phyloP scores from a whole-genome alignment of 495 filamentous ascomycete species.

The Tuber melanosporum region DNA sequence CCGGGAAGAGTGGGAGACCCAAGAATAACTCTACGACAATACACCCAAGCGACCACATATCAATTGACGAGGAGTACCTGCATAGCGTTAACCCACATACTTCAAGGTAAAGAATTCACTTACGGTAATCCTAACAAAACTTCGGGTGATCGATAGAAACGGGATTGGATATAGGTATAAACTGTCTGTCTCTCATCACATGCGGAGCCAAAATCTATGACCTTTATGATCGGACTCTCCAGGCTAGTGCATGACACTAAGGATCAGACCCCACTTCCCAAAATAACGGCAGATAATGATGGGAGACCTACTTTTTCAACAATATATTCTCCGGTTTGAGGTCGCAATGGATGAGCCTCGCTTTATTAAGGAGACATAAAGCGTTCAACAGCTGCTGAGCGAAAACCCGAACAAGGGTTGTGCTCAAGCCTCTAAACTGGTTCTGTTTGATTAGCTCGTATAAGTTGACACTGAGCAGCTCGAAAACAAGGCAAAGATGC shows the following conservation, averaged over 20 bases:
- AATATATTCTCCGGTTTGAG: conserved; percentile 98
- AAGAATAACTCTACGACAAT: conserved; percentile 98
- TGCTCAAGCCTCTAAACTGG: conserved; percentile 95
- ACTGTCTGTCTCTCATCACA: conserved; percentile 98
- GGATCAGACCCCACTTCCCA: conserved; percentile 12
- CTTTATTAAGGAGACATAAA: conserved; percentile 88
- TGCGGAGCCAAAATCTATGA: conserved; percentile 98
- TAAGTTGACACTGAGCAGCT: conserved; percentile 92
- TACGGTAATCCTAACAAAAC: conserved; percentile 85
- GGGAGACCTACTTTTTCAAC: conserved; percentile 70
- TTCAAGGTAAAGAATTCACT: conserved; percentile 35
- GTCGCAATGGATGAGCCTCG: conserved; percentile 95
- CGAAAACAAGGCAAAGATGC: conserved; percentile 95
- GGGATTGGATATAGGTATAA: conserved; percentile 98
- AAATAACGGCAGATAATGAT: not conserved
- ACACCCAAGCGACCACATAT: conserved; percentile 99
- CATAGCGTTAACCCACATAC: conserved; percentile 20
- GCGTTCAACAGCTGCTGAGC: conserved; percentile 94
- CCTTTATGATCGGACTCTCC: conserved; percentile 99
- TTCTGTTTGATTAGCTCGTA: conserved; percentile 99
- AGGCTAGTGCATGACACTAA: conserved; percentile 49
- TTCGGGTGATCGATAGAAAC: conserved; percentile 96
- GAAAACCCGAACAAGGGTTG: conserved; percentile 95
- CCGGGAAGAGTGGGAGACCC: conserved; percentile 89
- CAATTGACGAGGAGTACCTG: conserved; percentile 95